phyloP scores from a whole-genome alignment of 2,329 filamentous ascomycete genomes.

The Colletotrichum cereale region DNA sequence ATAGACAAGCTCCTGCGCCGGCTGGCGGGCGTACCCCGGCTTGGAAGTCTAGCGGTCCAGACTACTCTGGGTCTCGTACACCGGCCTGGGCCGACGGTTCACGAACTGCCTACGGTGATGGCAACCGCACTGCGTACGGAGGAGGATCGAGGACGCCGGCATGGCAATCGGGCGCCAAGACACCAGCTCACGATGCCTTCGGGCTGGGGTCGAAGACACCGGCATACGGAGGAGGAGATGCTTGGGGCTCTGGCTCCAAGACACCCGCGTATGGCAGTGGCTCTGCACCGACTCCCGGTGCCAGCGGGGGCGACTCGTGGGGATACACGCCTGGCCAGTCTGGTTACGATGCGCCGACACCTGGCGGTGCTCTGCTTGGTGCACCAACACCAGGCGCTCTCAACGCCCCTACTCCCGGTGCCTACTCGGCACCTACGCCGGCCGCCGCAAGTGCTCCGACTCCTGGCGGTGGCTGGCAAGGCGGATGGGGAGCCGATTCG shows the following conservation, averaged over 20 bases:
- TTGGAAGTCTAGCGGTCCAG: slow-evolving; percentile 63
- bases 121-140: slow-evolving; percentile 83
- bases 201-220: slow-evolving; percentile 77
- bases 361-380: slow-evolving; percentile 66
- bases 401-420: slow-evolving; percentile 79
- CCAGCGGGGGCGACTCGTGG: slow-evolving; percentile 70
- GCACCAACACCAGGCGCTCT: slow-evolving; percentile 73
- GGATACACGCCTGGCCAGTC: slow-evolving; percentile 67
- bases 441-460: slow-evolving; percentile 75
- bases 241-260: slow-evolving; percentile 78
- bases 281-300: slow-evolving; percentile 70
- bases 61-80: slow-evolving; percentile 70
- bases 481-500: slow-evolving; percentile 70
- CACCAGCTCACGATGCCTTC: slow-evolving; percentile 74
- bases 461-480: slow-evolving; percentile 73
- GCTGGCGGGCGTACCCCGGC: slow-evolving; percentile 72
- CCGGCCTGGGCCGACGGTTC: slow-evolving; percentile 79
- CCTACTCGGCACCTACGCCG: slow-evolving; percentile 74
- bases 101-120: slow-evolving; percentile 77
- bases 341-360: slow-evolving; percentile 78
- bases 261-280: slow-evolving; percentile 80
- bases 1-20: slow-evolving; percentile 63
- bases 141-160: slow-evolving; percentile 78
- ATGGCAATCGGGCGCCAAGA: slow-evolving; percentile 84
- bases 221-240: slow-evolving; percentile 69